Evolutionary conservation across 192 early-diverging fungal genomes (phyloP), one percentile per base, ranked within the genome.

Genomic region (Rhizoclosmatium globosum): DNA sequence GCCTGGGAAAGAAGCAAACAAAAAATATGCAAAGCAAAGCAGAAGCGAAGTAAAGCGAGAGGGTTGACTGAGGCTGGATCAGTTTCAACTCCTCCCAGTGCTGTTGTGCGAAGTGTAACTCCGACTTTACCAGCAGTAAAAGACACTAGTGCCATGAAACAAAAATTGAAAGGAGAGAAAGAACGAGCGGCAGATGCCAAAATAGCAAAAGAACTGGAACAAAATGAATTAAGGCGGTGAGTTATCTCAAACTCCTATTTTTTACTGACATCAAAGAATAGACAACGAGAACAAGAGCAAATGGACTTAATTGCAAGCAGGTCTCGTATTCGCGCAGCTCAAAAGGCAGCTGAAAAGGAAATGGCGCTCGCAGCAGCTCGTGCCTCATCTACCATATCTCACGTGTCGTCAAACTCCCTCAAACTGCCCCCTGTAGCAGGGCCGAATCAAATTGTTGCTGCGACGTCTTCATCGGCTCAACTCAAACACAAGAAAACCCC

Each of bases 1-100:
- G 64, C 64, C 9, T 76, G 74, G 74, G 74, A 76, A 62, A 9
- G 74, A 4, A 76, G 74, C 48, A 76, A 76, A 67, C 46, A 39
- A 0, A 67, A 65, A n/a, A 76, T 76, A 44, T 76, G 74, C 64
- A 43, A 43, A 47, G 47, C 66, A 11, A 76, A 76, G 47, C 45
- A 67, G n/a, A 59, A 53, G n/a, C 44, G 45, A 76, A 76, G 74
- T 38, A 56, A 66, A 64, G 74, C 74, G 1, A 9, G 74, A 4
- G 74, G 74, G 31, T 59, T 76, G 9, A n/a, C 45, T 42, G 31
- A 68, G 7, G 38, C 4, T 21, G 71, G 17, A 23, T 46, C 39
- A 17, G 13, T 15, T 38, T 17, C 15, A 57, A 46, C n/a, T 2
- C 13, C 38, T 3, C 38, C 68, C 68, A 31, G 47, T 19, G 68